These are phyloP conservation scores for Tuber calosporum DNA, from an alignment of 495 filamentous ascomycete genomes.

Conservation along the genomic window DNA sequence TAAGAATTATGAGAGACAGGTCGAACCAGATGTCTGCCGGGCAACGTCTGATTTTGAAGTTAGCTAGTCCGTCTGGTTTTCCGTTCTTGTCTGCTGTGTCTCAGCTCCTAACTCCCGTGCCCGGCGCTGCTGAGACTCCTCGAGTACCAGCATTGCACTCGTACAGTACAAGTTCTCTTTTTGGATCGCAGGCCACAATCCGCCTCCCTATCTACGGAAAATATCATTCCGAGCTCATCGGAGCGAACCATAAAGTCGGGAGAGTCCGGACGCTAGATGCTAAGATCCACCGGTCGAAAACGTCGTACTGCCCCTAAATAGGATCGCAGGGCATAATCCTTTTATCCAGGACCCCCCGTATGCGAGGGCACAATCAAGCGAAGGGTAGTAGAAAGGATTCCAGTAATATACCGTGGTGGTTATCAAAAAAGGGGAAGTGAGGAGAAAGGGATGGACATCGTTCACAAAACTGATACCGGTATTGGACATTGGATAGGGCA, in stretches of 20 bases:
- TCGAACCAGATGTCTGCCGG: conserved; percentile 13
- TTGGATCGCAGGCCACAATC: conserved; percentile 12
- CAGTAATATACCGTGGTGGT: conserved; percentile 14
- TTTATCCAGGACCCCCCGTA: conserved; percentile 25
- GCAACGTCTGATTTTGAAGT: conserved; percentile 25
- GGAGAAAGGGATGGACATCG: conserved; percentile 14
- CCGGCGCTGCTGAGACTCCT: conserved; percentile 12
- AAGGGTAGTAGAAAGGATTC: conserved; percentile 25
- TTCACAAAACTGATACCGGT: conserved; percentile 22
- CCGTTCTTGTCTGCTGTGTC: conserved; percentile 12
- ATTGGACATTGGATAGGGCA: conserved; percentile 26
- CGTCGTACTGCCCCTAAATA: background rate
- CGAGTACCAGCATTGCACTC: too few species aligned
- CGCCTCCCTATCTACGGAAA: conserved; percentile 29
- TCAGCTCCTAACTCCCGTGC: conserved; percentile 19
- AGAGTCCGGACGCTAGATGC: background rate
- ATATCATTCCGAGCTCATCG: conserved; percentile 16
- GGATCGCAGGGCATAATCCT: conserved; percentile 32
- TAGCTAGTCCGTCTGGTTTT: conserved; percentile 24
- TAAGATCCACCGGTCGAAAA: conserved; percentile 24
- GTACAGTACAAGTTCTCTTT: too few species aligned
- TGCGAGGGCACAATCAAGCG: conserved; percentile 28
- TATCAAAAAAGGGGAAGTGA: conserved; percentile 9
- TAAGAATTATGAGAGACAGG: conserved; percentile 20
- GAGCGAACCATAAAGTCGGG: conserved; percentile 27